phyloP scores from a whole-genome alignment of 116 monocot genomes.

The Zostera marina region DNA sequence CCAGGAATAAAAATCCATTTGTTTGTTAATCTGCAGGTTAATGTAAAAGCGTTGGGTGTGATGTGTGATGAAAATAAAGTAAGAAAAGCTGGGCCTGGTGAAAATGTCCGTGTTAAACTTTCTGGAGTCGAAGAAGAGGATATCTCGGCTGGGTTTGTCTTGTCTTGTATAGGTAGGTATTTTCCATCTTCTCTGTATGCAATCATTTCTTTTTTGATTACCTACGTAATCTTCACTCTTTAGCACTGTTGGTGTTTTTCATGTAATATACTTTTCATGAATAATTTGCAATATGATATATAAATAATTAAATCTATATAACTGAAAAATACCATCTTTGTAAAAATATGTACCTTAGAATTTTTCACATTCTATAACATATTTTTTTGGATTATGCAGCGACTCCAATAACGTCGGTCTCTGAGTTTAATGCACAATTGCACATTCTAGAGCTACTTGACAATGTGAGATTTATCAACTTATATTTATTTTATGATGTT shows the following conservation, averaged over 20 bases:
- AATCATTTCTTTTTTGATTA: not conserved
- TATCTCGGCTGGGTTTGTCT: constrained; percentile 82
- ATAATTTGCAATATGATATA: too few species aligned
- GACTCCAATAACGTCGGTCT: constrained; percentile 35
- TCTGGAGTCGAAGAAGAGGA: constrained; percentile 93
- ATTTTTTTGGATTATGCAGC: constrained; percentile 18
- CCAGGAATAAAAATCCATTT: not conserved
- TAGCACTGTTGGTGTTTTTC: too few species aligned
- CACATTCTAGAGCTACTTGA: constrained; percentile 91
- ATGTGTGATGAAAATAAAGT: constrained; percentile 69
- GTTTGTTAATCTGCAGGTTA: constrained; percentile 27
- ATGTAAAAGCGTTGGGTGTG: constrained; percentile 77
- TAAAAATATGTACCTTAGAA: not conserved
- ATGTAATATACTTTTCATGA: too few species aligned
- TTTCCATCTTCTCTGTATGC: constrained; percentile 4
- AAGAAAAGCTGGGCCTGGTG: constrained; percentile 67
- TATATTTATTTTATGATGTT: not conserved
- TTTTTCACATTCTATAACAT: not conserved
- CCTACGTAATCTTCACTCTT: not conserved
- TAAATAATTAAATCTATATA: too few species aligned
- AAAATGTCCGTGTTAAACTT: constrained; percentile 78
- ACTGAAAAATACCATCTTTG: not conserved
- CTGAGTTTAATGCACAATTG: constrained; percentile 83
- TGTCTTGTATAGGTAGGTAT: constrained; percentile 76
- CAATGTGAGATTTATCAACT: constrained; percentile 38